Conservation (phyloP, 106 monocot species). For the Cymbidium sinense region DNA sequence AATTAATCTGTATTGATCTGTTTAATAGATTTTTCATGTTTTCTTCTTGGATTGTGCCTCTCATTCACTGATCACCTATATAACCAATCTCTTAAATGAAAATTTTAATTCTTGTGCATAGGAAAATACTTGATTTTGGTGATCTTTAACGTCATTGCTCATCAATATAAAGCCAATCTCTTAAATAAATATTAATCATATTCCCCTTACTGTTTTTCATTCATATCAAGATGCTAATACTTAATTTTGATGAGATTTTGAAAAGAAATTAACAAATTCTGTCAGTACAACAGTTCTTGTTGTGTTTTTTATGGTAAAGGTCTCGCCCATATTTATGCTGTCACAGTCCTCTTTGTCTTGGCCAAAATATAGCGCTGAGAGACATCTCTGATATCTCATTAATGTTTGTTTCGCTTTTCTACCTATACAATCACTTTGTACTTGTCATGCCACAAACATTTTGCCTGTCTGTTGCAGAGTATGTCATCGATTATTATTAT, state of each 20-base stretch:
- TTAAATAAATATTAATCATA: neutral
- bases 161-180: neutral
- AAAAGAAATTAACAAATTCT: neutral
- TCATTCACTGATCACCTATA: neutral
- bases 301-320: neutral
- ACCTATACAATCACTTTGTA: neutral
- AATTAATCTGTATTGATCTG: neutral
- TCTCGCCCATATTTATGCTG: neutral
- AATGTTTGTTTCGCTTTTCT: constrained; percentile 2
- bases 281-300: neutral
- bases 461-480: neutral
- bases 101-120: neutral
- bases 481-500: neutral
- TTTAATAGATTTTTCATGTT: neutral
- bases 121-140: too few species aligned
- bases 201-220: too few species aligned
- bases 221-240: neutral
- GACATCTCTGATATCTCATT: constrained; percentile 3
- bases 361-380: neutral
- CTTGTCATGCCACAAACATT: neutral
- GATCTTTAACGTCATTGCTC: too few species aligned
- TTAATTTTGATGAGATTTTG: neutral
- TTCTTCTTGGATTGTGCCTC: neutral
- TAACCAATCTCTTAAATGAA: neutral
- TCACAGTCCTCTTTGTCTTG: neutral